These are phyloP conservation scores for Pittosporum tobira DNA, from an alignment of 129 eudicot genomes.

Conservation along the genomic window DNA sequence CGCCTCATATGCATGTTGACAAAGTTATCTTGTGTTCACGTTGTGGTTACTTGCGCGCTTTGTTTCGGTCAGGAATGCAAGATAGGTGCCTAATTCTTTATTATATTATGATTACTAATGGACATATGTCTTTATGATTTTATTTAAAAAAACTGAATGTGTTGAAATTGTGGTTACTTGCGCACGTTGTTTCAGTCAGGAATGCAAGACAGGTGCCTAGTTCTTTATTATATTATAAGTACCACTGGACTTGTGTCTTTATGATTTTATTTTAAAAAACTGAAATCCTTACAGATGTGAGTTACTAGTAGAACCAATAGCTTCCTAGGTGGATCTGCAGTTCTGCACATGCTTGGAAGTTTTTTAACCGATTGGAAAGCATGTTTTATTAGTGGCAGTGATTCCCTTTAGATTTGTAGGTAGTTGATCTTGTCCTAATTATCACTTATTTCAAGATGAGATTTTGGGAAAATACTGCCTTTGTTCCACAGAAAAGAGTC, in stretches of 20 bases:
- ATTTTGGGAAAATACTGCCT: neutral
- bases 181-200: conserved; percentile 75
- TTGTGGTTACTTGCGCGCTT: conserved; percentile 63
- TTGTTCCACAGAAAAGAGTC: too few species aligned
- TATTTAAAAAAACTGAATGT: conserved; percentile 14
- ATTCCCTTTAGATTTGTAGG: neutral
- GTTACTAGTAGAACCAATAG: too few species aligned
- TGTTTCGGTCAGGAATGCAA: conserved; percentile 84
- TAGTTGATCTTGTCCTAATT: neutral
- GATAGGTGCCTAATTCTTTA: conserved; percentile 48
- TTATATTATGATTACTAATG: neutral
- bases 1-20: conserved; percentile 76
- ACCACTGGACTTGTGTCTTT: conserved; percentile 1
- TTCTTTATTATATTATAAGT: neutral
- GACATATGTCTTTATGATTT: neutral
- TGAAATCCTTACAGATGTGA: neutral
- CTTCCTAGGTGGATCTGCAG: too few species aligned
- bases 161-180: conserved; percentile 60
- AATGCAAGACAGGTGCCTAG: conserved; percentile 78
- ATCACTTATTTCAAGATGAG: neutral
- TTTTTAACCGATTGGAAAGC: too few species aligned
- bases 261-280: neutral
- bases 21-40: conserved; percentile 52
- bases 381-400: too few species aligned
- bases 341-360: too few species aligned